phyloP scores from a whole-genome alignment of 805 yeast genomes.

The Diddensiella caesifluorescens region DNA sequence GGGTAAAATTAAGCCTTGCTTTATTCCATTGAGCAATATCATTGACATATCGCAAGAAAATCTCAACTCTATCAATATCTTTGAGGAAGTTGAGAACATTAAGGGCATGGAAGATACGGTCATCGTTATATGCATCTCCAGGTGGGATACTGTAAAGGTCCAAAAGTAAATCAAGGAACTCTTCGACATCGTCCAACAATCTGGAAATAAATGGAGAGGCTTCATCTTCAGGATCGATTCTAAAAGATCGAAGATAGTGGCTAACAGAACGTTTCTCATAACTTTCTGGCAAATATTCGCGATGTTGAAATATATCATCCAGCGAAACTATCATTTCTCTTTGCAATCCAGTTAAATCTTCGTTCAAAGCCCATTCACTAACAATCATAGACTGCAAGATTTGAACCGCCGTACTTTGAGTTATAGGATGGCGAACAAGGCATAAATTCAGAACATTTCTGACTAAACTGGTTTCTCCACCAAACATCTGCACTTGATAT shows the following conservation, averaged over 20 bases:
- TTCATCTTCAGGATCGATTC: slow-evolving; percentile 60
- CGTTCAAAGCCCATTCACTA: slow-evolving; percentile 58
- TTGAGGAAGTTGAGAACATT: slow-evolving; percentile 71
- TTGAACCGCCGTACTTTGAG: slow-evolving; percentile 58
- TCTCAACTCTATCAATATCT: slow-evolving; percentile 73
- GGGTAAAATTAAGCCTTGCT: slow-evolving; percentile 57
- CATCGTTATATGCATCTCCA: slow-evolving; percentile 82
- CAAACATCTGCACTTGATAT: slow-evolving; percentile 56
- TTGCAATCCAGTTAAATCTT: slow-evolving; percentile 54
- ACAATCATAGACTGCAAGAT: slow-evolving; percentile 67
- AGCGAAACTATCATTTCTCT: slow-evolving; percentile 58
- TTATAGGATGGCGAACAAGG: slow-evolving; percentile 56
- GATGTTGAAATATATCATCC: slow-evolving; percentile 56
- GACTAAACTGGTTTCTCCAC: slow-evolving; percentile 52
- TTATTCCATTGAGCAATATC: slow-evolving; percentile 65
- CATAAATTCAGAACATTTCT: slow-evolving; percentile 62
- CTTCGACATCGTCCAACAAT: slow-evolving; percentile 37
- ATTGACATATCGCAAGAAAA: slow-evolving; percentile 72
- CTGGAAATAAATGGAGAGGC: slow-evolving; percentile 53
- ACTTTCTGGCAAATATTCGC: slow-evolving; percentile 50
- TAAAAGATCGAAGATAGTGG: slow-evolving; percentile 43
- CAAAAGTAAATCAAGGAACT: slow-evolving; percentile 57
- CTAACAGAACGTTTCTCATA: slow-evolving; percentile 52
- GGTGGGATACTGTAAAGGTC: slow-evolving; percentile 70
- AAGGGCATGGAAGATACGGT: slow-evolving; percentile 72